Conservation (phyloP, 192 early-diverging fungal genomes). For the Umbelopsis ramanniana region DNA sequence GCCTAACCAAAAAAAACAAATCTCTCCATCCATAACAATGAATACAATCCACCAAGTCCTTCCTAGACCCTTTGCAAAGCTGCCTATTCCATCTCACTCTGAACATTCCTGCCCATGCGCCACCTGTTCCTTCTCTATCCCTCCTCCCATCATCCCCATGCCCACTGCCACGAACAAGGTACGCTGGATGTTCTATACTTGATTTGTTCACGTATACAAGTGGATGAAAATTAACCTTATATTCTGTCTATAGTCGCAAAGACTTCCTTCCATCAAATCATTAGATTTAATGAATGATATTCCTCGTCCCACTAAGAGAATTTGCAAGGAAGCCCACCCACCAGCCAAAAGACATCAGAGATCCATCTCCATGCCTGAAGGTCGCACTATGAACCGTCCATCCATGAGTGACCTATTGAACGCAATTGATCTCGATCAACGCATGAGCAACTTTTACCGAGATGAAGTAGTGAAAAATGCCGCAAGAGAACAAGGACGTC, state of each 20-base stretch:
- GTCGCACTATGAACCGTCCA: background rate
- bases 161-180: conserved; percentile 10
- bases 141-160: background rate
- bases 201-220: background rate
- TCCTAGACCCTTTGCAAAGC: conserved; percentile 16
- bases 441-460: conserved; percentile 30
- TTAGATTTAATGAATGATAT: conserved; percentile 15
- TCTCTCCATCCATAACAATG: background rate
- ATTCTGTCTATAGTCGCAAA: background rate
- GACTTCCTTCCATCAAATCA: conserved; percentile 1
- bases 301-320: conserved; percentile 8
- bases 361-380: conserved; percentile 16
- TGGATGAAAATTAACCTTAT: background rate
- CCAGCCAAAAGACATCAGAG: conserved; percentile 8
- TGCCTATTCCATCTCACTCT: background rate
- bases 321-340: background rate
- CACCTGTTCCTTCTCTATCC: background rate
- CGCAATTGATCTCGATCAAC: conserved; percentile 37
- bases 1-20: background rate
- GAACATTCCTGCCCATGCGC: conserved; percentile 7
- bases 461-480: conserved; percentile 27
- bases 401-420: conserved; percentile 33
- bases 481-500: conserved; percentile 23
- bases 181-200: background rate
- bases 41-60: conserved; percentile 12